Evolutionary conservation across 2,329 filamentous ascomycete genomes (phyloP).

Genomic region (Cercospora nicotianae): DNA sequence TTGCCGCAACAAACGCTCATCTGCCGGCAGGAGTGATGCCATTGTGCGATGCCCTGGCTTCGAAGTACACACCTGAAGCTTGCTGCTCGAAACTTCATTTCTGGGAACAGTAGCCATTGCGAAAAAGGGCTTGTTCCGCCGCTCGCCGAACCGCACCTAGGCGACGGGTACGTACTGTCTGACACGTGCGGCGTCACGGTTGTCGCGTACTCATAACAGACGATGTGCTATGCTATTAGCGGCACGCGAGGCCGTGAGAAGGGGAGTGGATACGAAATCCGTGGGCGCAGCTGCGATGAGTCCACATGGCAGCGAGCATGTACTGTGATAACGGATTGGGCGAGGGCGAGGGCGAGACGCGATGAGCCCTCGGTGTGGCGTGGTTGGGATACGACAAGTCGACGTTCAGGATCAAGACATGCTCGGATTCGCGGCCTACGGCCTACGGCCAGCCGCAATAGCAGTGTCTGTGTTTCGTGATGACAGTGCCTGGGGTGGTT

Average conservation of each 20-base stretch:
- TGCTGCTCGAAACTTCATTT: background rate
- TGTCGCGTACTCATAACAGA: background rate
- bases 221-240: background rate
- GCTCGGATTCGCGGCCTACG: background rate
- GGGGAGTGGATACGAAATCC: background rate
- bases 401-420: background rate
- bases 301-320: background rate
- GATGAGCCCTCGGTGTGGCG: slow-evolving; percentile 1
- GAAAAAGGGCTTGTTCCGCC: background rate
- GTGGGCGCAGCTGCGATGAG: background rate
- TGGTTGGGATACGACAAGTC: slow-evolving; percentile 9
- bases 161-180: background rate
- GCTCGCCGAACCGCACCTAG: background rate
- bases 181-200: background rate
- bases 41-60: background rate
- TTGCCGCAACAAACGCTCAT: background rate
- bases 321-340: background rate
- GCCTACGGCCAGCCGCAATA: background rate
- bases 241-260: background rate
- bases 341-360: background rate
- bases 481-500: background rate
- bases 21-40: background rate
- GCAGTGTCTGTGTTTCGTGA: background rate
- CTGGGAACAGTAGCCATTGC: background rate
- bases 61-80: background rate